Evolutionary conservation across 1,284 basidiomycete genomes (phyloP).

Genomic region (Sporisorium graminicola): DNA sequence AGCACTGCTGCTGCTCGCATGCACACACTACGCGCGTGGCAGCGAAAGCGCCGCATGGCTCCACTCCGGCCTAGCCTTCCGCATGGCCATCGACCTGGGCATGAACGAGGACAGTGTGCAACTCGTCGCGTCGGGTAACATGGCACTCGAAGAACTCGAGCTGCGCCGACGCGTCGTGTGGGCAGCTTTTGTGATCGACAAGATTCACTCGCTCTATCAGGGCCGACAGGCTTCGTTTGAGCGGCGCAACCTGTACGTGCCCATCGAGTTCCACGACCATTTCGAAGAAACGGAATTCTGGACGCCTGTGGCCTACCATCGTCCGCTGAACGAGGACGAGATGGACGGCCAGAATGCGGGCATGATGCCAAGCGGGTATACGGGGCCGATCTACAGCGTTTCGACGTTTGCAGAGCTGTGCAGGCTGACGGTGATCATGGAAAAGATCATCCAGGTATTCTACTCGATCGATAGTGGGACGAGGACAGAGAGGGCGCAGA

Average conservation of each 20-base stretch:
- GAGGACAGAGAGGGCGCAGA: slow-evolving; percentile 23
- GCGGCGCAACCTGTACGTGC: slow-evolving; percentile 55
- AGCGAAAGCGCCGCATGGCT: slow-evolving; percentile 62
- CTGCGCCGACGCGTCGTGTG: slow-evolving; percentile 62
- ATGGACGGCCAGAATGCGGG: not conserved
- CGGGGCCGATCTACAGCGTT: slow-evolving; percentile 60
- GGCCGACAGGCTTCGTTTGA: slow-evolving; percentile 61
- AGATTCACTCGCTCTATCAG: slow-evolving; percentile 67
- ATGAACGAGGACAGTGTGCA: slow-evolving; percentile 59
- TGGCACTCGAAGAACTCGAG: slow-evolving; percentile 60
- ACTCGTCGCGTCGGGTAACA: slow-evolving; percentile 29
- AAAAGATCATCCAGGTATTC: slow-evolving; percentile 26
- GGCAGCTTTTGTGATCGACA: slow-evolving; percentile 63
- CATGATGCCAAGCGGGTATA: slow-evolving; percentile 30
- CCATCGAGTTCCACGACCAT: slow-evolving; percentile 59
- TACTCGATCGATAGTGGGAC: slow-evolving; percentile 25
- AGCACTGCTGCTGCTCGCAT: slow-evolving; percentile 63
- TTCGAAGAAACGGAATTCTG: slow-evolving; percentile 67
- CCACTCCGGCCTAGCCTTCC: slow-evolving; percentile 63
- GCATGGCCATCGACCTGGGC: slow-evolving; percentile 66
- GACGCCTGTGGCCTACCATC: slow-evolving; percentile 61
- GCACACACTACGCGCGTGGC: slow-evolving; percentile 62
- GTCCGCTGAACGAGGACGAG: slow-evolving; percentile 9
- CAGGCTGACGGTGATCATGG: slow-evolving; percentile 63
- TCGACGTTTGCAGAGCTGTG: slow-evolving; percentile 64